A percentile compares a stretch with the other conserved stretches of the same genome.
Conservation (phyloP, 352 stramenopile species). For the Phytophthora pluvialis region DNA sequence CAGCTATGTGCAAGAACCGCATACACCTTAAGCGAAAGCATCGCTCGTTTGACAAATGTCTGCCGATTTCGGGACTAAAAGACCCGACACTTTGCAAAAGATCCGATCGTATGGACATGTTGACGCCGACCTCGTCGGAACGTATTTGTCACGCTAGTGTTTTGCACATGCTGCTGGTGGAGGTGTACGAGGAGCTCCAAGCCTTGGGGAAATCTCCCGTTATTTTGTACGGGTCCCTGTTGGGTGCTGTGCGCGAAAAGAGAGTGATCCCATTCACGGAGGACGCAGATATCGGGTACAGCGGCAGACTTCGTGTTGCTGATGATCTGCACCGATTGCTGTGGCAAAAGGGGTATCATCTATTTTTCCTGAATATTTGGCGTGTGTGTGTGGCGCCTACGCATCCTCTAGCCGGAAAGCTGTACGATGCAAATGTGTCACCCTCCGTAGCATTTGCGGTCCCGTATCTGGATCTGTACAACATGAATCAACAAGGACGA, state of each 20-base stretch:
- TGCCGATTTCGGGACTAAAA: slow-evolving; percentile 52
- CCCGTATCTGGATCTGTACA: slow-evolving; percentile 52
- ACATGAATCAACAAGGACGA: slow-evolving; percentile 21
- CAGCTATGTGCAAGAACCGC: slow-evolving; percentile 18
- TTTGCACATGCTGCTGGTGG: slow-evolving; percentile 58
- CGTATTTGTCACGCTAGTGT: slow-evolving; percentile 53
- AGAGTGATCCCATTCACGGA: slow-evolving; percentile 61
- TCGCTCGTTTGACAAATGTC: slow-evolving; percentile 35
- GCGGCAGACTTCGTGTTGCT: slow-evolving; percentile 5
- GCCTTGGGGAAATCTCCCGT: slow-evolving; percentile 30
- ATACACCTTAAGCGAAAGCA: slow-evolving; percentile 22
- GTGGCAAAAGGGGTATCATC: slow-evolving; percentile 51
- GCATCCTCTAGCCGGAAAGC: slow-evolving; percentile 37
- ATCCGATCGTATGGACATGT: slow-evolving; percentile 52
- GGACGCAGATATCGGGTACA: slow-evolving; percentile 53
- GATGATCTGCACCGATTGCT: slow-evolving; percentile 8
- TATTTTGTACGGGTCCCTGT: slow-evolving; percentile 51
- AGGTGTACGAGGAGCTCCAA: slow-evolving; percentile 55
- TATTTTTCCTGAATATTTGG: slow-evolving; percentile 48
- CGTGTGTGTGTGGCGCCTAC: slow-evolving; percentile 46
- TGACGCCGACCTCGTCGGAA: slow-evolving; percentile 23
- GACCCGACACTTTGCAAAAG: slow-evolving; percentile 46
- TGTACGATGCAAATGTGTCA: slow-evolving; percentile 39
- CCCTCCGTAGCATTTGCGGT: slow-evolving; percentile 4
- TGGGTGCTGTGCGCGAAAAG: slow-evolving; percentile 51